A percentile compares a stretch with the other conserved stretches of the same genome.
Conservation (phyloP, 345 rosid species). For the Crucihimalaya himalaica region DNA sequence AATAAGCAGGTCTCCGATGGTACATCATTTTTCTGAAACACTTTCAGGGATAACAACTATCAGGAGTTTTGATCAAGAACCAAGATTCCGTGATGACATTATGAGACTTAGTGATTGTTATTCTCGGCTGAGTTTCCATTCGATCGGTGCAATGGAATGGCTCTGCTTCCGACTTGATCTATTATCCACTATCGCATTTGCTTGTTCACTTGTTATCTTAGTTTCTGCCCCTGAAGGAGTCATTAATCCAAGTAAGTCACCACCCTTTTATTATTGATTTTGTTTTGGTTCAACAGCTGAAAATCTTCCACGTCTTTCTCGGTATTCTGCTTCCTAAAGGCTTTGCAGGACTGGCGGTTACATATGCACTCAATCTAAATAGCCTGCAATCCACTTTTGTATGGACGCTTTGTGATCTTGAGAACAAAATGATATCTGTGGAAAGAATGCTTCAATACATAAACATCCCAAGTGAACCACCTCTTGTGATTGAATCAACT, state of each 20-base stretch:
- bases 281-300: constrained; percentile 7
- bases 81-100: constrained; percentile 56
- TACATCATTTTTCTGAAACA: constrained; percentile 78
- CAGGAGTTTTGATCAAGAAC: constrained; percentile 71
- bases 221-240: constrained; percentile 55
- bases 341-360: constrained; percentile 59
- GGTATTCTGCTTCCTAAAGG: constrained; percentile 34
- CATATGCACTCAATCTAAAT: constrained; percentile 57
- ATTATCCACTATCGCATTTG: constrained; percentile 58
- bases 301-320: not conserved
- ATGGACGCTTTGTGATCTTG: constrained; percentile 52
- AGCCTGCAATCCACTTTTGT: constrained; percentile 49
- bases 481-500: constrained; percentile 57
- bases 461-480: constrained; percentile 60
- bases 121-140: constrained; percentile 58
- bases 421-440: constrained; percentile 60
- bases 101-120: constrained; percentile 56
- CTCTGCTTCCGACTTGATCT: constrained; percentile 70
- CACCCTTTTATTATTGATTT: not conserved
- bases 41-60: constrained; percentile 67
- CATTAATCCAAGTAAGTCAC: constrained; percentile 61
- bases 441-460: constrained; percentile 70
- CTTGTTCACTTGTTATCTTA: constrained; percentile 56
- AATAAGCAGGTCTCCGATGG: constrained; percentile 70
- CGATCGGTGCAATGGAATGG: constrained; percentile 68